Evolutionary conservation across 2,329 filamentous ascomycete species (phyloP).

Genomic region (Ceratocystis lukuohia): DNA sequence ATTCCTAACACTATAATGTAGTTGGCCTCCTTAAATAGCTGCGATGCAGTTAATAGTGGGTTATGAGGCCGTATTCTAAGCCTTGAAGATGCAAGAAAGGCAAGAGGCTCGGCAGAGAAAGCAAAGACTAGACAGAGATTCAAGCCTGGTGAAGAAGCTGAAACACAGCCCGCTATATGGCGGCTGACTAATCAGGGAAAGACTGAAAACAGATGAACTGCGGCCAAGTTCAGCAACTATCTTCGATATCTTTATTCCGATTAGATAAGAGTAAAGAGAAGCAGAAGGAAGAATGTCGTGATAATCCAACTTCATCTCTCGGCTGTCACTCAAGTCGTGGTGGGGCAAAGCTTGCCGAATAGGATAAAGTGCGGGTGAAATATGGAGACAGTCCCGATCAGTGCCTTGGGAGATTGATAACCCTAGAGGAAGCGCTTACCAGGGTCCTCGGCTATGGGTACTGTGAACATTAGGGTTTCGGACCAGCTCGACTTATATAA

Average conservation of each 20-base stretch:
- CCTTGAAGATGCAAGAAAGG: too few species aligned
- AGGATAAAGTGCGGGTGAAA: slow-evolving; percentile 1
- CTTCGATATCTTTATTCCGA: neutral
- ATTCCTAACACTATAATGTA: neutral
- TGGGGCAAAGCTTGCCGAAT: neutral
- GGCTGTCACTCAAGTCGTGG: neutral
- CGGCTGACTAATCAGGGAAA: neutral
- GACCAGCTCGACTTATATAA: neutral
- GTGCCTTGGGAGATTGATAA: neutral
- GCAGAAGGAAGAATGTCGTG: neutral
- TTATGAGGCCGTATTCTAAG: too few species aligned
- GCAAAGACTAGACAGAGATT: neutral
- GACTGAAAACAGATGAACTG: neutral
- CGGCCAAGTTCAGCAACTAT: neutral
- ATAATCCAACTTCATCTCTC: neutral
- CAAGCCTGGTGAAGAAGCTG: neutral
- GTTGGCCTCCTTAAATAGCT: neutral
- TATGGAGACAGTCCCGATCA: neutral
- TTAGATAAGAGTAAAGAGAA: neutral
- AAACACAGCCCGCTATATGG: neutral
- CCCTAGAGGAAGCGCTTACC: neutral
- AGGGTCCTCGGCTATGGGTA: neutral
- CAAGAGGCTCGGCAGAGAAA: neutral
- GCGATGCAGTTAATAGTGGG: neutral
- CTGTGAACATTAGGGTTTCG: neutral